Conservation (phyloP, 345 rosid species). For the Boechera retrofracta region DNA sequence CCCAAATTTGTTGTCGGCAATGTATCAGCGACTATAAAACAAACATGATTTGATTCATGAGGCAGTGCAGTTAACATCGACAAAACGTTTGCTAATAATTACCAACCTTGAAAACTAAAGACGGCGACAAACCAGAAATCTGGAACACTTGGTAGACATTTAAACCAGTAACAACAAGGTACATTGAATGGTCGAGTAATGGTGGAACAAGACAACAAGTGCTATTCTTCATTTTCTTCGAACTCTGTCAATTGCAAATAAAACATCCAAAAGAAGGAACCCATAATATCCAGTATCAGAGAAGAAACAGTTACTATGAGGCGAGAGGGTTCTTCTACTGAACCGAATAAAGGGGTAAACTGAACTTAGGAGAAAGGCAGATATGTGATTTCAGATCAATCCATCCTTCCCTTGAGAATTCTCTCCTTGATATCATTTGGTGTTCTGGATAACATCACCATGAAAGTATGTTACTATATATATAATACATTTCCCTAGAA, state of each 20-base stretch:
- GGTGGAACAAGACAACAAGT: slow-evolving; percentile 18
- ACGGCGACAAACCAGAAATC: background rate
- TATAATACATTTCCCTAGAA: background rate
- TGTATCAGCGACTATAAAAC: background rate
- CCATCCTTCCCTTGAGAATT: slow-evolving; percentile 97
- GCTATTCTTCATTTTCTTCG: background rate
- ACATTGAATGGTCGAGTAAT: background rate
- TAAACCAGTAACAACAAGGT: slow-evolving; percentile 15
- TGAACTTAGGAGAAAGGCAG: slow-evolving; percentile 13
- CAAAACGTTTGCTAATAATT: background rate
- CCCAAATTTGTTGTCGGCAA: background rate
- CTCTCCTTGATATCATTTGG: slow-evolving; percentile 79
- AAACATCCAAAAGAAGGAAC: slow-evolving; percentile 20
- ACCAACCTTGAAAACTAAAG: background rate
- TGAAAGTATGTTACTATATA: background rate
- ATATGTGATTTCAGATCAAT: slow-evolving; percentile 49
- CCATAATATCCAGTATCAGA: slow-evolving; percentile 18
- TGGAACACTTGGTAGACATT: background rate
- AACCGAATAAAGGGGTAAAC: slow-evolving; percentile 17
- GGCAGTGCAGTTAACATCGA: background rate
- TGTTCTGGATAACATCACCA: slow-evolving; percentile 59
- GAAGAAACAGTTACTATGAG: slow-evolving; percentile 8
- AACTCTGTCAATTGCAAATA: background rate
- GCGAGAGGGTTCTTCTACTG: slow-evolving; percentile 16
- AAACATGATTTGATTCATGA: background rate